Evolutionary conservation across 164 flowering plant genomes (phyloP), one percentile per base, ranked within the genome.

Genomic region (Akebia trifoliata): DNA sequence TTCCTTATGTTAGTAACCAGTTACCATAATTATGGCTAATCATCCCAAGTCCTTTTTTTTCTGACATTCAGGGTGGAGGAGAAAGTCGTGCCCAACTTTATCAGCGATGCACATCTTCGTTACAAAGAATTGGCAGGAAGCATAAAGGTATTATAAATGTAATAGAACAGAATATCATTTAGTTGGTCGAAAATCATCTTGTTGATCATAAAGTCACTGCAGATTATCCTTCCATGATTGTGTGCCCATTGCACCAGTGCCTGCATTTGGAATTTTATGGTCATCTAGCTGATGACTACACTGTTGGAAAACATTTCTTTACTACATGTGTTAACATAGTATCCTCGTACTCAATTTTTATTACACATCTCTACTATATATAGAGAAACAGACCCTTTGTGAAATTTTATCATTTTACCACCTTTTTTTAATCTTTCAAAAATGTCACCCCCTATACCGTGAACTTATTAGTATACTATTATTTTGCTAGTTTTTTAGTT

Each of bases 31-130:
- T 52, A 45, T 28, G 2, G 20, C 38, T 24, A 42, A 42, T 24
- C 18, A 3, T 58, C 9, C 52, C 42, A 14, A 57, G n/a, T 53
- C 35, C 34, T 20, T 58, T 32, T 20, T 53, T 42, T 54, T 51
- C 52, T 56, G 30, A 39, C 49, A 39, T 73, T 66, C 76, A 92
- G 98, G 98, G 98, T 63, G 98, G 96, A 68, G 98, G 98, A 64
- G 97, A 90, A 78, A 90, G 97, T 70, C 60, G 68, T 42, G 79
- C 80, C 64, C 85, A 83, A 69, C 80, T 90, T 56, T 73, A 70
- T 54, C 46, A 71, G 18, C 85, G 97, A 31, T 73, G 83, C 74
- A 81, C 86, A 38, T 73, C 87, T 54, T 38, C 81, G 18, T 46
- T 90, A 69, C 72, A 77, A 57, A 81, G 69, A 58, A 88, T 87